These are phyloP conservation scores for Begonia loranthoides DNA, from an alignment of 306 rosid species.

Conservation along the genomic window DNA sequence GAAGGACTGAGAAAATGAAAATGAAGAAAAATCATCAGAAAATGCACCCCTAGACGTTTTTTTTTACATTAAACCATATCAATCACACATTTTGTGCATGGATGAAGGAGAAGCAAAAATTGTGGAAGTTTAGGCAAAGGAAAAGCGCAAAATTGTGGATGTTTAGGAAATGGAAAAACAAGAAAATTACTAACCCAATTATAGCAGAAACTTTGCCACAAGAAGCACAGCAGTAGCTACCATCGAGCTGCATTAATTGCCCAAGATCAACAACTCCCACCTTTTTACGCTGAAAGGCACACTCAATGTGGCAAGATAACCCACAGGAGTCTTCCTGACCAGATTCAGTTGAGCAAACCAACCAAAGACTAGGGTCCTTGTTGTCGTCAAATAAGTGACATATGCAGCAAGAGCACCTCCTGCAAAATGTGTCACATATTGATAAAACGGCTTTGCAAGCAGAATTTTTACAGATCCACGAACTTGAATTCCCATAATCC, in stretches of 20 bases:
- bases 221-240: conserved; percentile 95
- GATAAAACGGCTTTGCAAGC: conserved; percentile 94
- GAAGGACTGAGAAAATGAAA: neutral
- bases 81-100: too few relatives aligned
- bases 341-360: conserved; percentile 80
- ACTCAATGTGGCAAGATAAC: conserved; percentile 89
- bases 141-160: conserved; percentile 4
- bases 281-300: conserved; percentile 82
- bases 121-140: neutral
- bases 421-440: conserved; percentile 79
- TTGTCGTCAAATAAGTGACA: conserved; percentile 94
- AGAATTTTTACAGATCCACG: conserved; percentile 94
- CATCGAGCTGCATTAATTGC: conserved; percentile 97
- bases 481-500: conserved; percentile 50
- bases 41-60: too few relatives aligned
- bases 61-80: too few relatives aligned
- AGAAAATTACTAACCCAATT: conserved; percentile 63
- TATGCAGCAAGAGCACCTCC: conserved; percentile 97
- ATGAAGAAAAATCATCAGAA: neutral
- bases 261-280: conserved; percentile 98
- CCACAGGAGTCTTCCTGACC: conserved; percentile 79
- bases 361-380: conserved; percentile 99
- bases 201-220: conserved; percentile 97
- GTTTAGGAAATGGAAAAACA: conserved; percentile 4
- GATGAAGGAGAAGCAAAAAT: too few relatives aligned